phyloP scores from a whole-genome alignment of 164 flowering plant species.

The Piper betle region DNA sequence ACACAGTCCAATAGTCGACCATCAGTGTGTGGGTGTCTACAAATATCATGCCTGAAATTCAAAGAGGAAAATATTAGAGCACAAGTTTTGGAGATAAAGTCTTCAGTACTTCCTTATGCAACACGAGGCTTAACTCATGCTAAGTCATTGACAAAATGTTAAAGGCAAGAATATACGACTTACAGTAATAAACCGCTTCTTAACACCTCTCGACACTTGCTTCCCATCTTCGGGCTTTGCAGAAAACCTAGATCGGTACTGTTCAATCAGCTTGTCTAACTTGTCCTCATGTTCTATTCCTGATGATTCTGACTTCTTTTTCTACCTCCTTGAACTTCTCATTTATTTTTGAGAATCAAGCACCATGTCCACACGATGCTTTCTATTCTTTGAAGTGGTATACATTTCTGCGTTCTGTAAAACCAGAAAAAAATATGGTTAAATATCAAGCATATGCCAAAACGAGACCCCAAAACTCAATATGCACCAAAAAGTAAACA shows the following conservation, averaged over 20 bases:
- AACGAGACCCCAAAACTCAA: too few species aligned
- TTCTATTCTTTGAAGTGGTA: constrained; percentile 24
- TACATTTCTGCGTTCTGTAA: neutral
- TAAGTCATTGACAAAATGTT: neutral
- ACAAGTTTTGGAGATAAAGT: too few species aligned
- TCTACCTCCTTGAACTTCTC: constrained; percentile 16
- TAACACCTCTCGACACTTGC: constrained; percentile 16
- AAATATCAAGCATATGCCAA: too few species aligned
- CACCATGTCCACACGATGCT: constrained; percentile 12
- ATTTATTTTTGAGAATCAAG: constrained; percentile 7
- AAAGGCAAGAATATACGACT: neutral
- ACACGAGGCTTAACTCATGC: too few species aligned
- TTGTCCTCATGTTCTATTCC: constrained; percentile 48
- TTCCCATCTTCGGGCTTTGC: constrained; percentile 27
- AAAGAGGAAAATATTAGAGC: too few species aligned
- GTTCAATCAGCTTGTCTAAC: constrained; percentile 67
- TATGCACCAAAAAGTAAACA: too few species aligned
- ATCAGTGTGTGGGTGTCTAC: too few species aligned
- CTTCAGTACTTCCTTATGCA: too few species aligned
- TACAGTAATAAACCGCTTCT: constrained; percentile 14
- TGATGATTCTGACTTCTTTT: constrained; percentile 12
- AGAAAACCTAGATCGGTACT: constrained; percentile 56
- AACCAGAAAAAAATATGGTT: neutral
- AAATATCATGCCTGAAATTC: too few species aligned
- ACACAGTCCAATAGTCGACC: too few species aligned